Evolutionary conservation across 768 basidiomycete species (phyloP), one percentile per base, ranked within the genome.

Genomic region (Rhizopogon salebrosus): DNA sequence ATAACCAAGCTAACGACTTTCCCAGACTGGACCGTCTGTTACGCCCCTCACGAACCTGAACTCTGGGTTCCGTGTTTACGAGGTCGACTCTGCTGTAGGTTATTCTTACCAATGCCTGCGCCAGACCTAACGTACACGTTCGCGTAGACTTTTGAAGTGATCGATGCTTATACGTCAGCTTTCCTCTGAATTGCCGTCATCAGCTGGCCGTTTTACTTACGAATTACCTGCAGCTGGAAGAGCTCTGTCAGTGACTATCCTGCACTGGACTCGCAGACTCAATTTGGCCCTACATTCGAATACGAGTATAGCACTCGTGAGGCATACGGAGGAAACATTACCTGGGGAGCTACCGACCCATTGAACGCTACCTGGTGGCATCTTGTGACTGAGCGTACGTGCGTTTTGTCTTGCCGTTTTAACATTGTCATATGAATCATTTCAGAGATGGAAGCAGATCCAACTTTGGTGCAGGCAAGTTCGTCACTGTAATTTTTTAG

Each of bases 321-420:
- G 50, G 72, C 83, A 0, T 91, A 88, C 54, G 88, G 86, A 29
- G 62, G 60, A 35, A 79, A 68, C 49, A 66, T 74, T 1, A 72
- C 77, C 31, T 90, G 88, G 88, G 71, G 74, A 24, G 63, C 70
- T 3, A 72, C 75, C 50, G 87, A 87, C 62, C 88, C 88, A 0
- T 67, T 91, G 56, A 90, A 90, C 55, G 85, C 85, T 6, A 89
- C 89, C 9, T 90, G 85, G 83, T 90, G 88, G 88, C 88, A 89
- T 59, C 78, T 67, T 41, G 85, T 90, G 38, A 89, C 88, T 9
- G 86, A 89, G 69, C 77, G 85, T 83, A 52, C 56, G 75, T 70
- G 54, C 34, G 31, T 29, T 22, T 7, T 43, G 24, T 27, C 26
- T 22, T 46, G 29, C 20, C 11, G 31, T 36, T 48, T 3, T 48